Conservation (phyloP, 2,329 filamentous ascomycete species). For the Gremmenia infestans region DNA sequence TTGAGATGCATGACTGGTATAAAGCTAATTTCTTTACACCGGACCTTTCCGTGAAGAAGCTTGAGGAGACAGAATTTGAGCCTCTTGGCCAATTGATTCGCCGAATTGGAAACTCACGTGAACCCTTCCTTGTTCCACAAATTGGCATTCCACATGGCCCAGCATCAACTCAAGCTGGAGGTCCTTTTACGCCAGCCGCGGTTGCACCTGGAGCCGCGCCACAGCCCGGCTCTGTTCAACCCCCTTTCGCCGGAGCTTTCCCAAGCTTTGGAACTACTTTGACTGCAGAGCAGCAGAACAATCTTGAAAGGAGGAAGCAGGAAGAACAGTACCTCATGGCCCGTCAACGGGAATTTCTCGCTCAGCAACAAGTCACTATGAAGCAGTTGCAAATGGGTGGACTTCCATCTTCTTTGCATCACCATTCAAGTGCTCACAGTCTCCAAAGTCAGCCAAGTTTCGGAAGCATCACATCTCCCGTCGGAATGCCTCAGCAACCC, state of each 20-base stretch:
- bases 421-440: slow-evolving; percentile 92
- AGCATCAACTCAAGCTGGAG: slow-evolving; percentile 43
- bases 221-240: slow-evolving; percentile 64
- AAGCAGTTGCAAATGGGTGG: slow-evolving; percentile 64
- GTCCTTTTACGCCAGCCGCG: slow-evolving; percentile 32
- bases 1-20: slow-evolving; percentile 99
- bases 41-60: slow-evolving; percentile 88
- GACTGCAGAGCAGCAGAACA: slow-evolving; percentile 97
- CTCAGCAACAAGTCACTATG: slow-evolving; percentile 76
- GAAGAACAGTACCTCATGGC: slow-evolving; percentile 98
- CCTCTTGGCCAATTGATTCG: slow-evolving; percentile 91
- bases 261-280: slow-evolving; percentile 94
- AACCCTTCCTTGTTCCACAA: slow-evolving; percentile 95
- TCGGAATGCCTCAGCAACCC: slow-evolving; percentile 52
- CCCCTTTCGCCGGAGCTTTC: slow-evolving; percentile 88
- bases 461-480: slow-evolving; percentile 87
- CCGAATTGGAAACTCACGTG: slow-evolving; percentile 92
- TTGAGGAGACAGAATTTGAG: slow-evolving; percentile 91
- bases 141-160: slow-evolving; percentile 91
- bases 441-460: slow-evolving; percentile 96
- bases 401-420: slow-evolving; percentile 59
- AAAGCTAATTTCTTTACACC: slow-evolving; percentile 97
- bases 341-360: slow-evolving; percentile 87
- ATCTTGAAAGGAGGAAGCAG: slow-evolving; percentile 90
- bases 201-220: slow-evolving; percentile 34